Evolutionary conservation across 768 basidiomycete species (phyloP), one percentile per base, ranked within the genome.

Genomic region (Boletus rubropictus): DNA sequence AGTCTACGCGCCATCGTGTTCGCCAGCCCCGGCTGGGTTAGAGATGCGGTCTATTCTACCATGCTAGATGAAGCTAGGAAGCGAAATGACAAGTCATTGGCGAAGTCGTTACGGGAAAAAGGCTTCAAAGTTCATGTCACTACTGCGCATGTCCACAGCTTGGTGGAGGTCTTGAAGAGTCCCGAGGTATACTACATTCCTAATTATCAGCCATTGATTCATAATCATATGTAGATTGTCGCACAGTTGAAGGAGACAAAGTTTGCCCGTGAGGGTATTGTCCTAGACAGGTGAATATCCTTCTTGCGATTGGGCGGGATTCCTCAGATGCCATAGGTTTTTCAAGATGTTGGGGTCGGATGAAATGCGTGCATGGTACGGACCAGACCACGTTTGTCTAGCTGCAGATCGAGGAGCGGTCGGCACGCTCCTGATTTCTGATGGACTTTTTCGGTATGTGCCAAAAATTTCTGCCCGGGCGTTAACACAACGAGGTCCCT

Each of bases 281-380:
- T 90, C 66, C 73, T 98, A 3, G 94, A 98, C 63, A 93, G 77
- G 93, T 90, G 52, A 39, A 62, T 47, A 21, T 17, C 28, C 7
- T 20, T 4, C 25, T 43, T 28, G 37, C 7, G 15, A 27, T 44
- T 42, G 10, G 5, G 4, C 12, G 1, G 17, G 21, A 28, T 56
- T 28, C 25, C 36, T 46, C 24, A 47, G 39, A 12, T 5, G 1
- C 25, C 27, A 3, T 54, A 97, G 94, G 55, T 99, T 99, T 71
- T 93, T 93, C 72, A 99, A 97, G 67, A 98, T 94, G 92, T 79
- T 98, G 24, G 91, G 86, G 0, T 78, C 77, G 1, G 94, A 99
- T 57, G 94, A 97, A 64, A 83, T 94, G 73, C 78, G 96, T 45
- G 96, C 96, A 5, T 99, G 96, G 96, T 99, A 99, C 65, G 96